A percentile compares a stretch with the other conserved stretches of the same genome.
Conservation (phyloP, 192 early-diverging fungal species). For the Entophlyctis luteolus region DNA sequence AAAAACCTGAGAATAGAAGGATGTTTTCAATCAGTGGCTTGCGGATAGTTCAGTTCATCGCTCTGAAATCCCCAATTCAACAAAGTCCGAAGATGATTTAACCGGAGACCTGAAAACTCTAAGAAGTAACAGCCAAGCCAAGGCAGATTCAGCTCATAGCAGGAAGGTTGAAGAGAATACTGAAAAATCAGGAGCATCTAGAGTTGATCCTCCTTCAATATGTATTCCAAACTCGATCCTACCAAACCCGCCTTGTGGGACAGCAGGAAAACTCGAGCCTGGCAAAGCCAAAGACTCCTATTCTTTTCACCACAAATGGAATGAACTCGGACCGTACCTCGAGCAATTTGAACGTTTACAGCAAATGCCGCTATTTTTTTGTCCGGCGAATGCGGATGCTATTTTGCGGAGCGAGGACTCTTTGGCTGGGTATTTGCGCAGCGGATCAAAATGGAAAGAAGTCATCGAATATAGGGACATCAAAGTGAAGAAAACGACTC, state of each 20-base stretch:
- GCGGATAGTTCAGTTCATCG: constrained; percentile 27
- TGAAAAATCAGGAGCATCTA: too few species aligned
- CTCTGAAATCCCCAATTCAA: constrained; percentile 34
- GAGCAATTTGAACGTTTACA: constrained; percentile 35
- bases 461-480: constrained; percentile 33
- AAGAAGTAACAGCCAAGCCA: constrained; percentile 6
- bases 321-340: constrained; percentile 45
- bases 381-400: constrained; percentile 45
- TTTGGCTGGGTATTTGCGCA: constrained; percentile 37
- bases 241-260: too few species aligned
- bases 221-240: too few species aligned
- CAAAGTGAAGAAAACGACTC: not conserved
- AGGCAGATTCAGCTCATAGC: too few species aligned
- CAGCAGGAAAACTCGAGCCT: too few species aligned
- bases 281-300: not conserved
- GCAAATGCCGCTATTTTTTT: constrained; percentile 47
- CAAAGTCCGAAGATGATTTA: not conserved
- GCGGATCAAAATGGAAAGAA: constrained; percentile 39
- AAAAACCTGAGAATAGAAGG: constrained; percentile 9
- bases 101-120: constrained; percentile 2
- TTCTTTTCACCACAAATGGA: constrained; percentile 23
- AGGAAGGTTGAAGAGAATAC: too few species aligned
- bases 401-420: constrained; percentile 38
- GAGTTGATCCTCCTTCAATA: too few species aligned
- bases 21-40: constrained; percentile 38